Evolutionary conservation across 2,329 filamentous ascomycete species (phyloP).

Genomic region (Calonectria honghensis): DNA sequence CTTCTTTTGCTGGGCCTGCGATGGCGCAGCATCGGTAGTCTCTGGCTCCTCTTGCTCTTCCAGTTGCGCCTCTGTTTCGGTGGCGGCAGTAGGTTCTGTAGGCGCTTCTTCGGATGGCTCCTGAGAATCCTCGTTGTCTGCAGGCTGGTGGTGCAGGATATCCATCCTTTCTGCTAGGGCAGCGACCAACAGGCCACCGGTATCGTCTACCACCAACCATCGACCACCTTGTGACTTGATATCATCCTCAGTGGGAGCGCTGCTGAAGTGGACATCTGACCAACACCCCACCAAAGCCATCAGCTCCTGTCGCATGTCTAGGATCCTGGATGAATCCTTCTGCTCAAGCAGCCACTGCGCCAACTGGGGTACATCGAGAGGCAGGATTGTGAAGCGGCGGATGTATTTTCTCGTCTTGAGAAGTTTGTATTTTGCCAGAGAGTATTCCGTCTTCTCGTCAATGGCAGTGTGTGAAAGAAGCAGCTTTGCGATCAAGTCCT

Average conservation of each 20-base stretch:
- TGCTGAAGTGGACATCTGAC: constrained; percentile 87
- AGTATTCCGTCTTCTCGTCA: constrained; percentile 95
- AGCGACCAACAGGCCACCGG: constrained; percentile 86
- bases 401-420: constrained; percentile 96
- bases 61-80: constrained; percentile 32
- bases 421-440: constrained; percentile 95
- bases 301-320: constrained; percentile 91
- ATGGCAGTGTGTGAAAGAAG: constrained; percentile 91
- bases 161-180: constrained; percentile 93
- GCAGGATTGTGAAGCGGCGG: constrained; percentile 88
- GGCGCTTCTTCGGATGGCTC: constrained; percentile 25
- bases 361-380: constrained; percentile 86
- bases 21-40: constrained; percentile 31
- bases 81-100: constrained; percentile 10
- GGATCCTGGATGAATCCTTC: constrained; percentile 85
- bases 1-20: constrained; percentile 50
- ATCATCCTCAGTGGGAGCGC: constrained; percentile 53
- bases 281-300: constrained; percentile 89
- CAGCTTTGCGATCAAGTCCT: constrained; percentile 94
- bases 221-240: constrained; percentile 65
- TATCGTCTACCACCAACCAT: constrained; percentile 92
- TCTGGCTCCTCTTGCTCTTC: constrained; percentile 40
- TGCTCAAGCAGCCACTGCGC: constrained; percentile 86
- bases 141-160: constrained; percentile 75
- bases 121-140: constrained; percentile 47